These are phyloP conservation scores for Xylaria sp. DNA, from an alignment of 2,329 filamentous ascomycete species.

Conservation along the genomic window DNA sequence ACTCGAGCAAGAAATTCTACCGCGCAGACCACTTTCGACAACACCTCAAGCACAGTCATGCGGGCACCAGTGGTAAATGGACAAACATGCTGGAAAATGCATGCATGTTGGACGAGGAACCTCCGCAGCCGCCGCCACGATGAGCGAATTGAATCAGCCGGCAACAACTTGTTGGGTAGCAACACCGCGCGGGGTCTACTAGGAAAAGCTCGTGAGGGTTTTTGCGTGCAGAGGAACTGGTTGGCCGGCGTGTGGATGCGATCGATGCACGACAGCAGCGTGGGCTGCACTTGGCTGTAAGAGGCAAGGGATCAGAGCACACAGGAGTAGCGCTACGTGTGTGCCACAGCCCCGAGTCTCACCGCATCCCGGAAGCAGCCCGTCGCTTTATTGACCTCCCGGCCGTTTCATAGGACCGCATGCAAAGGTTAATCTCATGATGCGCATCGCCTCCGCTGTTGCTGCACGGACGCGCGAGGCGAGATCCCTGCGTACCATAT, in stretches of 20 bases:
- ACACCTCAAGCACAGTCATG: slow-evolving; percentile 96
- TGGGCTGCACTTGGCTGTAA: slow-evolving; percentile 19
- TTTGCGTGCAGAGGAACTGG: slow-evolving; percentile 21
- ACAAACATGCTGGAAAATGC: slow-evolving; percentile 97
- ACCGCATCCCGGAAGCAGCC: slow-evolving; percentile 15
- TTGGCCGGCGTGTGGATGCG: slow-evolving; percentile 13
- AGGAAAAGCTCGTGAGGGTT: slow-evolving; percentile 3
- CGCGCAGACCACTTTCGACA: slow-evolving; percentile 97
- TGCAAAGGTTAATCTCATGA: slow-evolving; percentile 3
- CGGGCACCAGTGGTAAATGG: slow-evolving; percentile 96
- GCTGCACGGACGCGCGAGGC: slow-evolving; percentile 7
- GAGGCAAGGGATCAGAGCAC: slow-evolving; percentile 13
- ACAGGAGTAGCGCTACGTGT: slow-evolving; percentile 14
- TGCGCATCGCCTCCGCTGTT: slow-evolving; percentile 5
- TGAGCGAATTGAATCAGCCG: slow-evolving; percentile 27
- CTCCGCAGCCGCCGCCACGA: slow-evolving; percentile 51
- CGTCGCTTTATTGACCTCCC: slow-evolving; percentile 27
- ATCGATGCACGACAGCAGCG: slow-evolving; percentile 18
- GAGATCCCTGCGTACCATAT: neutral
- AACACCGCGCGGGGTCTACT: slow-evolving; percentile 27
- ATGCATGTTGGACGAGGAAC: slow-evolving; percentile 90
- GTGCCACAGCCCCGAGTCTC: slow-evolving; percentile 18
- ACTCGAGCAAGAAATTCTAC: slow-evolving; percentile 97
- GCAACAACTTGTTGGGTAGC: slow-evolving; percentile 23
- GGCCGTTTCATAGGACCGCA: slow-evolving; percentile 12